phyloP scores from a whole-genome alignment of 1,139 yeast species.

The Tardiomyces depauwii region DNA sequence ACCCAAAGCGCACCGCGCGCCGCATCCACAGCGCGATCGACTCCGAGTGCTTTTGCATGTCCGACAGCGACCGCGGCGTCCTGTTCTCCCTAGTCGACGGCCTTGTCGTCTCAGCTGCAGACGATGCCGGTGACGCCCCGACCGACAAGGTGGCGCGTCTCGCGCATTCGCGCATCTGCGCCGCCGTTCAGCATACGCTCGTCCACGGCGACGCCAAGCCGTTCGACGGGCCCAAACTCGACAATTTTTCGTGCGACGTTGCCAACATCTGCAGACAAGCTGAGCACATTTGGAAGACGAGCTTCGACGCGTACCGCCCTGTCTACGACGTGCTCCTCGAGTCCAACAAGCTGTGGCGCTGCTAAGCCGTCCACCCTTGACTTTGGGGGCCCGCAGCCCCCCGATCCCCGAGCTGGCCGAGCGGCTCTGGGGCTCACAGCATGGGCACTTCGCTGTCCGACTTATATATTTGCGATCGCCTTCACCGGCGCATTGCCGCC shows the following conservation, averaged over 20 bases:
- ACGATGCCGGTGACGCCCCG: conserved; percentile 3
- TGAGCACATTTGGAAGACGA: conserved; percentile 12
- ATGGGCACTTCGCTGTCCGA: no score
- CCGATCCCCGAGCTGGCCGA: no score
- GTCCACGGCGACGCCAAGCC: conserved; percentile 3
- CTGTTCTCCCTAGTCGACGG: conserved; percentile 8
- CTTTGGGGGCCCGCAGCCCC: no score
- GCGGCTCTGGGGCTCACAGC: no score
- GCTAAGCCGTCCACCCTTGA: background rate
- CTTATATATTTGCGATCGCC: no score
- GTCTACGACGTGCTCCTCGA: conserved; percentile 8
- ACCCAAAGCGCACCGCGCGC: conserved; percentile 4
- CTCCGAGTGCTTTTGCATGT: conserved; percentile 13
- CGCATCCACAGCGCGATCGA: conserved; percentile 8
- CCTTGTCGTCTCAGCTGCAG: conserved; percentile 6
- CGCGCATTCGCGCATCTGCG: conserved; percentile 12
- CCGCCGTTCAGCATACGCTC: conserved; percentile 10
- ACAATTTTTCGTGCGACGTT: conserved; percentile 11
- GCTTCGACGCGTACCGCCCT: conserved; percentile 13
- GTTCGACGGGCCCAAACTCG: conserved; percentile 4
- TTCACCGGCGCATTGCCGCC: no score
- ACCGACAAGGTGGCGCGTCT: conserved; percentile 11
- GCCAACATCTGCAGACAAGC: conserved; percentile 10
- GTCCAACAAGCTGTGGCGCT: background rate
- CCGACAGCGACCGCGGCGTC: conserved; percentile 8